phyloP scores from a whole-genome alignment of 2,329 filamentous ascomycete species.

The Fusarium sacchari region DNA sequence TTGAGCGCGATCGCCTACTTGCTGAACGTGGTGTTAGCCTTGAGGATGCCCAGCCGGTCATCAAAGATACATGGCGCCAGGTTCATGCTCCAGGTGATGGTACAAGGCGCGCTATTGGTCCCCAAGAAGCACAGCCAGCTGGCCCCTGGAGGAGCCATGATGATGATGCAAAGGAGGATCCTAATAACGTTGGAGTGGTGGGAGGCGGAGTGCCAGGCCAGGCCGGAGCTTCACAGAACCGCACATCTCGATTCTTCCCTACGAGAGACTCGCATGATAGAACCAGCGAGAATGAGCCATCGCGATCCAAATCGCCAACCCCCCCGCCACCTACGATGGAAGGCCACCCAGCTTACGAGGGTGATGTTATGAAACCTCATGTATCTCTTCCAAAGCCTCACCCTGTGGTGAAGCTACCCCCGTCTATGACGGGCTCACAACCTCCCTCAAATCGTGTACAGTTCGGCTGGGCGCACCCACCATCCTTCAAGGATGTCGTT shows the following conservation, averaged over 20 bases:
- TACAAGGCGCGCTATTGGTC: slow-evolving; percentile 43
- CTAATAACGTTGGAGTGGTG: slow-evolving; percentile 44
- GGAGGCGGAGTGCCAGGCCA: slow-evolving; percentile 44
- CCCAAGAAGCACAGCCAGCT: slow-evolving; percentile 42
- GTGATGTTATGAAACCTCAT: slow-evolving; percentile 71
- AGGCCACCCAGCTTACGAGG: slow-evolving; percentile 77
- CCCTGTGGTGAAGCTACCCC: slow-evolving; percentile 85
- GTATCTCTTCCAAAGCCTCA: slow-evolving; percentile 76
- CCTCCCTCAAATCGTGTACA: slow-evolving; percentile 39
- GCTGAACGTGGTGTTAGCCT: slow-evolving; percentile 57
- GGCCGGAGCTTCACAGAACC: slow-evolving; percentile 54
- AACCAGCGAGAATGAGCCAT: slow-evolving; percentile 48
- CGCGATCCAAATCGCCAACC: slow-evolving; percentile 67
- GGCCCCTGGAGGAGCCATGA: slow-evolving; percentile 46
- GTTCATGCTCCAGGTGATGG: slow-evolving; percentile 52
- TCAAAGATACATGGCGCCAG: slow-evolving; percentile 66
- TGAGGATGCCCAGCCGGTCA: slow-evolving; percentile 57
- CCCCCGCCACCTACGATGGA: slow-evolving; percentile 77
- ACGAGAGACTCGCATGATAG: slow-evolving; percentile 60
- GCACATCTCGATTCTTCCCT: slow-evolving; percentile 72
- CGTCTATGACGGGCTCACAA: slow-evolving; percentile 51
- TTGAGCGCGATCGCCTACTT: slow-evolving; percentile 56
- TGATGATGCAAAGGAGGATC: slow-evolving; percentile 44
- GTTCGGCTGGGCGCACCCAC: slow-evolving; percentile 51
- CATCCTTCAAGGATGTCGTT: slow-evolving; percentile 46